Conservation (phyloP, 176 grass and related monocot species). For the Bromus sterilis region DNA sequence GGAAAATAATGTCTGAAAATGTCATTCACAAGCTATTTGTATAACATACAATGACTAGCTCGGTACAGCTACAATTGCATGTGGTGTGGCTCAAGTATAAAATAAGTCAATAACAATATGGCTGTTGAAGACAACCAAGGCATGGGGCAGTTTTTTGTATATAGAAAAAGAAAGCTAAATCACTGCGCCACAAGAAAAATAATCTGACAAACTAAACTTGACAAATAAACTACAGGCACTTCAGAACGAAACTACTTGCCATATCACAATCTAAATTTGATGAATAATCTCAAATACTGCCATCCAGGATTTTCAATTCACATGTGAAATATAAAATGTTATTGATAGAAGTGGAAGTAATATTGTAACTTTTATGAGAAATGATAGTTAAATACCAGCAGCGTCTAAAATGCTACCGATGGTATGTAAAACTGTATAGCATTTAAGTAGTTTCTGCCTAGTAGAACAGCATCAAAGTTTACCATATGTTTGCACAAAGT, state of each 20-base stretch:
- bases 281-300: not conserved
- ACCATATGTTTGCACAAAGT: not conserved
- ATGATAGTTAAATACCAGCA: not conserved
- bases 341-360: not conserved
- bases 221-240: not conserved
- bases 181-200: not conserved
- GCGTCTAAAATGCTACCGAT: not conserved
- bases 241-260: not conserved
- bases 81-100: not conserved
- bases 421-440: not conserved
- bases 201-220: not conserved
- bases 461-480: not conserved
- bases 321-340: not conserved
- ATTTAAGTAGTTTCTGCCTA: not conserved
- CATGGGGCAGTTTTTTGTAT: not conserved
- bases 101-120: not conserved
- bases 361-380: not conserved
- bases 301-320: not conserved
- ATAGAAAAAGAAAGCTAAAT: not conserved
- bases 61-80: not conserved
- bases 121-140: not conserved
- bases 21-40: not conserved
- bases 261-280: not conserved
- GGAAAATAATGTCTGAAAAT: constrained; percentile 16
- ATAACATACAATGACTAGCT: not conserved